phyloP scores from a whole-genome alignment of 2,329 filamentous ascomycete species.

The Oidium heveae region DNA sequence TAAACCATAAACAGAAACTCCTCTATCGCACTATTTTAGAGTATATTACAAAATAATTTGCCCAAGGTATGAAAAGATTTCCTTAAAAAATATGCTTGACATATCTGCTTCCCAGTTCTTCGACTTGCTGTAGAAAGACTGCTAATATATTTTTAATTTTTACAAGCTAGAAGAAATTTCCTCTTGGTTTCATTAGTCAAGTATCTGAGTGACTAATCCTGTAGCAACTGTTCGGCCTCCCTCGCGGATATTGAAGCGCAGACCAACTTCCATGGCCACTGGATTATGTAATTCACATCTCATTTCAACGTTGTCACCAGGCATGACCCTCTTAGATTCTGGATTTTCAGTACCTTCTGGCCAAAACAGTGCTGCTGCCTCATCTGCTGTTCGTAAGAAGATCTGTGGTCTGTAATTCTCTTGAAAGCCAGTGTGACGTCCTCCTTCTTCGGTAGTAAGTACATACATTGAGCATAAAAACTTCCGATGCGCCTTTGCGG shows the following conservation, averaged over 20 bases:
- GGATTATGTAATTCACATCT: constrained; percentile 63
- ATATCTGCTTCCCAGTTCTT: not conserved
- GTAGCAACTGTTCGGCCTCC: constrained; percentile 77
- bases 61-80: not conserved
- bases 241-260: constrained; percentile 96
- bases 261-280: constrained; percentile 68
- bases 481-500: constrained; percentile 65
- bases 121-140: not conserved
- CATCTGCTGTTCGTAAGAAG: constrained; percentile 79
- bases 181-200: not conserved
- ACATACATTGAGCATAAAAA: constrained; percentile 95
- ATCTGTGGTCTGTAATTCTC: constrained; percentile 95
- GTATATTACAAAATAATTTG: too few relatives aligned
- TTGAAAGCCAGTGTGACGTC: constrained; percentile 84
- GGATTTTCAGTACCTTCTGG: constrained; percentile 58
- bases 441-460: constrained; percentile 91
- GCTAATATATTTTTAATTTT: not conserved
- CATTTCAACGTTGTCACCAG: constrained; percentile 98
- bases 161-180: not conserved
- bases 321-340: constrained; percentile 67
- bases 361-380: constrained; percentile 57
- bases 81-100: not conserved
- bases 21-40: too few relatives aligned
- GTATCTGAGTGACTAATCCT: constrained; percentile 53
- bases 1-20: too few relatives aligned